Evolutionary conservation across 73 alveolate genomes (phyloP).

Genomic region (Tetrahymena elliotti): DNA sequence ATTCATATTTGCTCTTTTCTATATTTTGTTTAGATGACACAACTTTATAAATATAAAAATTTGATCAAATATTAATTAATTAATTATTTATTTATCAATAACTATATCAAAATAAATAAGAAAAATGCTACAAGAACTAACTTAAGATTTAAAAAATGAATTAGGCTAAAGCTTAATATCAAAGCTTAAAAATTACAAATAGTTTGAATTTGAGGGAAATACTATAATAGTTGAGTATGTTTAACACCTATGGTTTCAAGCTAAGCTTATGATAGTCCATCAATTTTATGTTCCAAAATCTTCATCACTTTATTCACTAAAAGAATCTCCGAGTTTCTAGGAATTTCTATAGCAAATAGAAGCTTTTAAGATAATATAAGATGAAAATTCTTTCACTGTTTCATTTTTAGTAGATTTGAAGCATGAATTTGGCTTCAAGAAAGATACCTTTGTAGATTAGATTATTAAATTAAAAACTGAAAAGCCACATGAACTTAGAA

Average conservation of each 20-base stretch:
- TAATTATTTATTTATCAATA: neutral
- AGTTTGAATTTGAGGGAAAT: neutral
- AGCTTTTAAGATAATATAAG: neutral
- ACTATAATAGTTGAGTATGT: neutral
- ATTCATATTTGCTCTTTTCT: too few species aligned
- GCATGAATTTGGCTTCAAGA: neutral
- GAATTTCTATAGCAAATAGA: neutral
- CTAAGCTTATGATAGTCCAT: neutral
- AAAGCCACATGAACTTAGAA: neutral
- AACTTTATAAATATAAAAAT: neutral
- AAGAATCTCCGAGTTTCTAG: neutral
- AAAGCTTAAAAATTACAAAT: neutral
- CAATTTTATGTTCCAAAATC: neutral
- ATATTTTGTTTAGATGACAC: too few species aligned
- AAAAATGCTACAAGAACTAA: neutral
- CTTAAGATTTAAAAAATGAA: neutral
- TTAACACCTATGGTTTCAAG: neutral
- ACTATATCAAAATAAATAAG: neutral
- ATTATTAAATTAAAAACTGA: neutral
- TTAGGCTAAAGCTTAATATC: neutral
- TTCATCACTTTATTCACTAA: neutral
- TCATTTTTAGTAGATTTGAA: neutral
- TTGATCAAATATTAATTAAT: neutral
- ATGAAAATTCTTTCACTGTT: neutral
- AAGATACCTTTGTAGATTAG: neutral